Percentiles rank a stretch among this genome's conserved stretches.
Evolutionary conservation across 768 basidiomycete species (phyloP).

Genomic region (Butyriboletus loyo): DNA sequence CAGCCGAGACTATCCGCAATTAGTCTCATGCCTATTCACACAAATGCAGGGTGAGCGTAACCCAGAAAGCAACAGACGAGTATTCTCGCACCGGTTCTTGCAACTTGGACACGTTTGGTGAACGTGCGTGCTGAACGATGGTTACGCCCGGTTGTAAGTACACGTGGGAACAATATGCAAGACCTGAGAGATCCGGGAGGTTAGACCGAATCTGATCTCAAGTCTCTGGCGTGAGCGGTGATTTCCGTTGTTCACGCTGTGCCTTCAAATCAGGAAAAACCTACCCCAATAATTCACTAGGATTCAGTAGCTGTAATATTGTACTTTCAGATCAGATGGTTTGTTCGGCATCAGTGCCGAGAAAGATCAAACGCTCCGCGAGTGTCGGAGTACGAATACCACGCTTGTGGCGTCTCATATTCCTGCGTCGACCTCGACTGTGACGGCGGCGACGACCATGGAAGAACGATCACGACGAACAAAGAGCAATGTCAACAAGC

Average conservation of each 20-base stretch:
- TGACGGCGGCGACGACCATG: conserved; percentile 15
- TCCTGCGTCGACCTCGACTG: not conserved
- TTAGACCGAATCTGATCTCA: conserved; percentile 30
- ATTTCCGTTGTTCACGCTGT: not conserved
- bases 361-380: conserved; percentile 12
- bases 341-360: conserved; percentile 16
- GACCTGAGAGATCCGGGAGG: conserved; percentile 52
- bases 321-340: conserved; percentile 20
- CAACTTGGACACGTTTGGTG: conserved; percentile 81
- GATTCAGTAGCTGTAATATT: too few species aligned
- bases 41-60: not conserved
- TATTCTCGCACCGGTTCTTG: conserved; percentile 67
- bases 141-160: conserved; percentile 76
- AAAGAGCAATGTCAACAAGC: conserved; percentile 36
- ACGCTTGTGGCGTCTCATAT: conserved; percentile 26
- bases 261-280: too few species aligned
- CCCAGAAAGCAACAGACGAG: not conserved
- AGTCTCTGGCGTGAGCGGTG: not conserved
- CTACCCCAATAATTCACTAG: too few species aligned
- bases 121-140: conserved; percentile 88
- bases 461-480: conserved; percentile 28
- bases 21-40: conserved; percentile 58
- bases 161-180: conserved; percentile 87
- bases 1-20: conserved; percentile 91
- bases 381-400: conserved; percentile 23